These are phyloP conservation scores for Comarum palustre DNA, from an alignment of 306 rosid species.

Conservation along the genomic window DNA sequence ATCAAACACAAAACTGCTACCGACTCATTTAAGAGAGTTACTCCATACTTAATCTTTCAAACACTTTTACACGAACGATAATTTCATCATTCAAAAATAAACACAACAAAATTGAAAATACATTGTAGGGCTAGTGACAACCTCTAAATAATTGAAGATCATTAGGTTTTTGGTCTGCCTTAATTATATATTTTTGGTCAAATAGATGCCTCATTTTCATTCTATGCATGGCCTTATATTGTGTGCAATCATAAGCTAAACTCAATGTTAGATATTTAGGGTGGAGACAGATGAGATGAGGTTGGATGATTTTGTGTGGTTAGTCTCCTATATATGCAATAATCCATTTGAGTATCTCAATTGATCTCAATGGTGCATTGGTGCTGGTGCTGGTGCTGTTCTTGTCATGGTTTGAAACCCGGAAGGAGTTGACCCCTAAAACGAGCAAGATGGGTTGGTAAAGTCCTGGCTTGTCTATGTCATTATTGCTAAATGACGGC, in stretches of 20 bases:
- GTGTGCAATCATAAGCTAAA: neutral
- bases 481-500: neutral
- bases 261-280: neutral
- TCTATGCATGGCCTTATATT: neutral
- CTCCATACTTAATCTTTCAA: no score
- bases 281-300: neutral
- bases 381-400: neutral
- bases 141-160: neutral
- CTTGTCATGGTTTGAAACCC: neutral
- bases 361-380: neutral
- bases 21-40: no score
- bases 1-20: no score
- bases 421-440: constrained; percentile 3
- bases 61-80: no score
- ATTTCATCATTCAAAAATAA: neutral
- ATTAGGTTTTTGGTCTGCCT: neutral
- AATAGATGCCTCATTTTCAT: neutral
- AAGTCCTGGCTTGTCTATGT: neutral
- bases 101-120: neutral
- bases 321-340: neutral
- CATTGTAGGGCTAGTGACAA: neutral
- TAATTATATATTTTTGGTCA: neutral
- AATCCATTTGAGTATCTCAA: neutral
- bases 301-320: neutral
- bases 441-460: neutral